Evolutionary conservation across 495 filamentous ascomycete species (phyloP).

Genomic region (Pyronema omphalodes): DNA sequence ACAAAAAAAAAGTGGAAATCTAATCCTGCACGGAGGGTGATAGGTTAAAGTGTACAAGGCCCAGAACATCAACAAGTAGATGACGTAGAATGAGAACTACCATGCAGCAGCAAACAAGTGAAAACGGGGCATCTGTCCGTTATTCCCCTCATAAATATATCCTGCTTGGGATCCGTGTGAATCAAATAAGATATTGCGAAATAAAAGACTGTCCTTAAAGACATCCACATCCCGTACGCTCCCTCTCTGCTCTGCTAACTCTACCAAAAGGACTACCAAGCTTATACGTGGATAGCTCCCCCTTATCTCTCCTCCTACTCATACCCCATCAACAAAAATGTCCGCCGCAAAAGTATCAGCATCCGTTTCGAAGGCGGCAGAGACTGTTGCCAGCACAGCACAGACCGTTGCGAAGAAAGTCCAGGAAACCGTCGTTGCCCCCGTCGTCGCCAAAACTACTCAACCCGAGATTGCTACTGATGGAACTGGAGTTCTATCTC

Average conservation of each 20-base stretch:
- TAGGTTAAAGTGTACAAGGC: neutral
- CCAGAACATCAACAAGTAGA: neutral
- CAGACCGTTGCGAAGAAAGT: neutral
- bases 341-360: no score
- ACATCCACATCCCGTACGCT: neutral
- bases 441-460: neutral
- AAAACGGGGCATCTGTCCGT: neutral
- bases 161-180: neutral
- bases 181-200: neutral
- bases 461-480: constrained; percentile 10
- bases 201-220: neutral
- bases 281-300: neutral
- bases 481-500: constrained; percentile 54
- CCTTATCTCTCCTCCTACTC: neutral
- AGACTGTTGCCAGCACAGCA: no score
- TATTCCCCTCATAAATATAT: neutral
- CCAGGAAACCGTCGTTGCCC: neutral
- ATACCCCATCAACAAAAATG: no score
- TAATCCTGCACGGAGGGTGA: neutral
- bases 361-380: no score
- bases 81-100: constrained; percentile 5
- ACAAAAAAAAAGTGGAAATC: no score
- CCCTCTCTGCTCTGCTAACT: neutral
- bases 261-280: neutral
- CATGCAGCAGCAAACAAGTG: constrained; percentile 2